Percentiles rank a stretch among this genome's conserved stretches.
Conservation (phyloP, 2,329 filamentous ascomycete genomes). For the Aspergillus tamarii region DNA sequence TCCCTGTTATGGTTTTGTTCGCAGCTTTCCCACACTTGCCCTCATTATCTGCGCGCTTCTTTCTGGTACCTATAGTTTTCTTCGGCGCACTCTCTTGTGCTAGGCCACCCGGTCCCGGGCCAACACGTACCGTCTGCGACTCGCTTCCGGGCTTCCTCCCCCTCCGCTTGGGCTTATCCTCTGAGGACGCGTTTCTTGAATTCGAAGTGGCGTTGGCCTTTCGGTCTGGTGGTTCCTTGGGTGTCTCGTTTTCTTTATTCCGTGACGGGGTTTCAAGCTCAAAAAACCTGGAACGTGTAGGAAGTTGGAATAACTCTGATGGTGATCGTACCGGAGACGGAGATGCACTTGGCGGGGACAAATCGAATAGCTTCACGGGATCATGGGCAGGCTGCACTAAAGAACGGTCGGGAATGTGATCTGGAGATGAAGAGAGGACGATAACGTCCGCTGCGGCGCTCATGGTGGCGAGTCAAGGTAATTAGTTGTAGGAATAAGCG, state of each 20-base stretch:
- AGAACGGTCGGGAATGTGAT: constrained; percentile 31
- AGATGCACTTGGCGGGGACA: constrained; percentile 26
- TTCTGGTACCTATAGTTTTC: constrained; percentile 28
- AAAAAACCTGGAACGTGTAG: constrained; percentile 33
- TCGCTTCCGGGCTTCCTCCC: constrained; percentile 19
- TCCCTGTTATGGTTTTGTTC: constrained; percentile 41
- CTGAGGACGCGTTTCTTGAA: constrained; percentile 4
- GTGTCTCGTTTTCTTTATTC: constrained; percentile 16
- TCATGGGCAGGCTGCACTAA: constrained; percentile 32
- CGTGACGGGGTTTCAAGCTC: constrained; percentile 9
- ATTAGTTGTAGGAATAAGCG: not conserved
- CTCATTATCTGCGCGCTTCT: constrained; percentile 25
- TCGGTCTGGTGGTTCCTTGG: constrained; percentile 15
- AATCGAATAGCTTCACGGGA: constrained; percentile 16
- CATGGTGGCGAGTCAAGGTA: constrained; percentile 37
- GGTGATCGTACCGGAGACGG: constrained; percentile 32
- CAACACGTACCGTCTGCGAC: not conserved
- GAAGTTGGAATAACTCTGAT: constrained; percentile 26
- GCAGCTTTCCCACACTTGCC: constrained; percentile 29
- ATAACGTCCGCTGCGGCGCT: constrained; percentile 40
- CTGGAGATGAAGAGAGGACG: constrained; percentile 47
- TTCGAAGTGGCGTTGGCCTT: constrained; percentile 13
- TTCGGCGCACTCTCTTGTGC: constrained; percentile 21
- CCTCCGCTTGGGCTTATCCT: constrained; percentile 20
- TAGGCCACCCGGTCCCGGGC: not conserved